Conservation (phyloP, 352 stramenopile genomes). For the Globisporangium parvum region DNA sequence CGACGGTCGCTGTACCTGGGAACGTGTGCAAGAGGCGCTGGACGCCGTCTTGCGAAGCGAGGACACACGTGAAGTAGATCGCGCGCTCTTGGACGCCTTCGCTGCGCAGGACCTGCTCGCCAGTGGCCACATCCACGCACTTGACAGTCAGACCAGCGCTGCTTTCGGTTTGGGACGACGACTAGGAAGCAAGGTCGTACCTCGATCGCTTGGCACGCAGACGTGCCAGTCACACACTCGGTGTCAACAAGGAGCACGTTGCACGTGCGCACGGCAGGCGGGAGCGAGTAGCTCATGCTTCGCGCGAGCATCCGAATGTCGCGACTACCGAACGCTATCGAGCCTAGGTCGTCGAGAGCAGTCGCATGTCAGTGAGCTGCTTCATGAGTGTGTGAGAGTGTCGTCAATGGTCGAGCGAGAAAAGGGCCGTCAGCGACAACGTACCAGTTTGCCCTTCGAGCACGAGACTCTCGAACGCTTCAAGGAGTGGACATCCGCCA, state of each 20-base stretch:
- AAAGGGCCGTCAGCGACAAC: too few species aligned
- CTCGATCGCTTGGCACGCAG: slow-evolving; percentile 9
- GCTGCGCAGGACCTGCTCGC: slow-evolving; percentile 6
- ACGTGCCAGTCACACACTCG: slow-evolving; percentile 10
- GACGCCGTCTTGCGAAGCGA: slow-evolving; percentile 5
- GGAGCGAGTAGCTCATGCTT: slow-evolving; percentile 5
- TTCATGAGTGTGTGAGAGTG: too few species aligned
- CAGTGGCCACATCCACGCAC: neutral
- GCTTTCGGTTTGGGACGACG: too few species aligned
- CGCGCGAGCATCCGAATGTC: slow-evolving; percentile 3
- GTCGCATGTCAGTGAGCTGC: too few species aligned
- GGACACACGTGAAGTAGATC: slow-evolving; percentile 10
- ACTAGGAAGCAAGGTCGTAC: neutral
- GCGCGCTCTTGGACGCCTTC: slow-evolving; percentile 9
- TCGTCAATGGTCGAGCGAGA: too few species aligned
- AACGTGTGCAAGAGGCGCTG: slow-evolving; percentile 4
- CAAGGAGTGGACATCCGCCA: slow-evolving; percentile 9
- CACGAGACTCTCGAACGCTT: slow-evolving; percentile 2
- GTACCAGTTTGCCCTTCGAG: neutral
- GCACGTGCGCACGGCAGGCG: neutral
- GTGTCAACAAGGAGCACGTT: slow-evolving; percentile 11
- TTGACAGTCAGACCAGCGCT: too few species aligned
- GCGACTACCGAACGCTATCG: slow-evolving; percentile 9
- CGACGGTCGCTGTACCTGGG: neutral
- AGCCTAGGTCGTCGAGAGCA: neutral